A percentile compares a stretch with the other conserved stretches of the same genome.
phyloP scores from a whole-genome alignment of 1,284 basidiomycete species.

The Ustilago xerochloae region DNA sequence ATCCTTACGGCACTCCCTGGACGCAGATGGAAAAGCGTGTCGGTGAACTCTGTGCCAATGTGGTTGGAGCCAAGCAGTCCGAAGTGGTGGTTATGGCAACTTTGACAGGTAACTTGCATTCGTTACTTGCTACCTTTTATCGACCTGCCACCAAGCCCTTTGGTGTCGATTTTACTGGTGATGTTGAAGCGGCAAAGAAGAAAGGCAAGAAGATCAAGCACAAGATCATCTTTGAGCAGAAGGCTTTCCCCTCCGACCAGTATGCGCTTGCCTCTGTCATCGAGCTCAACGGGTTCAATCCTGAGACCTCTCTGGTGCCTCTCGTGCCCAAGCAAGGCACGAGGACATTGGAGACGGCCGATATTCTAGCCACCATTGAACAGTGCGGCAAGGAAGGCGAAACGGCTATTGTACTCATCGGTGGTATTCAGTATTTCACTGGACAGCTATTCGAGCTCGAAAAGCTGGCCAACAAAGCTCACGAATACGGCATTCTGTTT shows the following conservation, averaged over 20 bases:
- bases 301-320: conserved; percentile 80
- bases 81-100: conserved; percentile 96
- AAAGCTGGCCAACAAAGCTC: conserved; percentile 81
- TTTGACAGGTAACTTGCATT: conserved; percentile 92
- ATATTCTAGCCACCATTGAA: conserved; percentile 83
- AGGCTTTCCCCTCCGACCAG: conserved; percentile 95
- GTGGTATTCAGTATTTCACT: conserved; percentile 84
- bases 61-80: conserved; percentile 85
- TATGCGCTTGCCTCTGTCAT: conserved; percentile 95
- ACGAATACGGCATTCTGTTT: conserved; percentile 82
- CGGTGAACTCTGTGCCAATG: conserved; percentile 79
- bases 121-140: conserved; percentile 94
- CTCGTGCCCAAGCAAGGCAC: conserved; percentile 84
- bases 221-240: conserved; percentile 95
- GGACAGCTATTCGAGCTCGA: conserved; percentile 94
- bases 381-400: conserved; percentile 54
- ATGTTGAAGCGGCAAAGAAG: conserved; percentile 31
- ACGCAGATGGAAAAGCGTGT: conserved; percentile 80
- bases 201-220: conserved; percentile 69
- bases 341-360: conserved; percentile 85
- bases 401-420: conserved; percentile 60
- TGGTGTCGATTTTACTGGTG: conserved; percentile 35
- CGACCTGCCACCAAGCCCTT: conserved; percentile 75
- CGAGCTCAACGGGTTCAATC: conserved; percentile 81
- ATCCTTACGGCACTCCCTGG: conserved; percentile 87